Conservation (phyloP, 1,284 basidiomycete genomes). For the Rhodotorula glutinis region DNA sequence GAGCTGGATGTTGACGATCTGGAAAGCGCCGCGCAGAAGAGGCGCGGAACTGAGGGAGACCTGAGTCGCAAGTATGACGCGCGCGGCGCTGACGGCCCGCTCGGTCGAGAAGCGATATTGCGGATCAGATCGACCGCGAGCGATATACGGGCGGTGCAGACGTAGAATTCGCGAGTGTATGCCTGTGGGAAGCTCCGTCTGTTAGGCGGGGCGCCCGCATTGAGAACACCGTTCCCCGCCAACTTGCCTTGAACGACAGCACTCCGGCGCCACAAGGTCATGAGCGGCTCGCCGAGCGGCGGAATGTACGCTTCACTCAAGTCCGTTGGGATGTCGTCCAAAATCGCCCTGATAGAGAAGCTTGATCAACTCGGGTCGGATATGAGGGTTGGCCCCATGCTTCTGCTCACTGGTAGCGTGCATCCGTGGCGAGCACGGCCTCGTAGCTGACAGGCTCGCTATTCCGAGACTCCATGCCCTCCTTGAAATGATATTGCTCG, state of each 20-base stretch:
- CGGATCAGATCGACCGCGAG: constrained; percentile 21
- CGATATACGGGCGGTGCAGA: constrained; percentile 38
- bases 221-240: not conserved
- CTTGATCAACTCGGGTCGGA: not conserved
- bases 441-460: constrained; percentile 22
- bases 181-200: constrained; percentile 1
- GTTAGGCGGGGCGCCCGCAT: not conserved
- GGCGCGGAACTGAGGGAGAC: constrained; percentile 26
- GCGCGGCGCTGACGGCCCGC: constrained; percentile 20
- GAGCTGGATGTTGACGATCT: constrained; percentile 14
- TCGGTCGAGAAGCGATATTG: constrained; percentile 22
- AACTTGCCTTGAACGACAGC: constrained; percentile 14
- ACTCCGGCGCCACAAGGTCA: constrained; percentile 17
- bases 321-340: constrained; percentile 16
- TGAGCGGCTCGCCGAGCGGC: constrained; percentile 24
- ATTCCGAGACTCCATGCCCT: constrained; percentile 10
- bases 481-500: constrained; percentile 33
- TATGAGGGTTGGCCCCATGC: not conserved
- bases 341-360: constrained; percentile 9
- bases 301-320: constrained; percentile 15
- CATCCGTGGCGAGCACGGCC: constrained; percentile 16
- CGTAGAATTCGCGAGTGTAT: constrained; percentile 38
- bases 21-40: constrained; percentile 24
- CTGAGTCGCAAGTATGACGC: constrained; percentile 14
- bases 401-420: constrained; percentile 10